phyloP scores from a whole-genome alignment of 768 basidiomycete species.

The Russula emetica region DNA sequence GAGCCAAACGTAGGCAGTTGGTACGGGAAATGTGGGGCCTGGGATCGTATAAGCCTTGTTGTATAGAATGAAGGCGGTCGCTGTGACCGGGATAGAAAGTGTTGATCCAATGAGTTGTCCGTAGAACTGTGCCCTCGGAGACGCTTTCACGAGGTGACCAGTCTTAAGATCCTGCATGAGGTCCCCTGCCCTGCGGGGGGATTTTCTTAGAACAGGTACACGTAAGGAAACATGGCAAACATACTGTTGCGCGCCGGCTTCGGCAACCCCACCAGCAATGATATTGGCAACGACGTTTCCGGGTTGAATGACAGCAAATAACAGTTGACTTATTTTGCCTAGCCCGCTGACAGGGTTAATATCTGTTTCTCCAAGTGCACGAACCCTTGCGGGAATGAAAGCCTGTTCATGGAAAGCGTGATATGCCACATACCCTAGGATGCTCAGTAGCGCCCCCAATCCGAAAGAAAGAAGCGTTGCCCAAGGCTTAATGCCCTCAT shows the following conservation, averaged over 20 bases:
- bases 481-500: constrained; percentile 92
- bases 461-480: constrained; percentile 83
- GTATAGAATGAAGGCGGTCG: constrained; percentile 84
- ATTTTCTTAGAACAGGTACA: neutral
- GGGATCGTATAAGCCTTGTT: constrained; percentile 84
- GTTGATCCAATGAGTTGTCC: constrained; percentile 89
- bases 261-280: constrained; percentile 94
- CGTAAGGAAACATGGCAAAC: constrained; percentile 30
- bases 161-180: constrained; percentile 99
- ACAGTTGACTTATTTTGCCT: constrained; percentile 90
- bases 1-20: constrained; percentile 93
- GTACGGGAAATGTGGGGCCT: constrained; percentile 92
- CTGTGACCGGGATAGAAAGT: constrained; percentile 83
- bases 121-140: constrained; percentile 90
- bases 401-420: neutral
- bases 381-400: constrained; percentile 51
- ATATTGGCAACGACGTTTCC: constrained; percentile 97
- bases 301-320: constrained; percentile 92
- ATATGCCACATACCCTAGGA: constrained; percentile 65
- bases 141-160: constrained; percentile 86
- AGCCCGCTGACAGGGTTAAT: constrained; percentile 88
- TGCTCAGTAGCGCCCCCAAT: constrained; percentile 76
- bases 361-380: constrained; percentile 94
- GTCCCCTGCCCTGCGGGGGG: constrained; percentile 72
- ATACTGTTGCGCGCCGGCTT: constrained; percentile 90